A percentile compares a stretch with the other conserved stretches of the same genome.
These are phyloP conservation scores for Leccinum obscurum DNA, from an alignment of 768 basidiomycete genomes.

Conservation along the genomic window DNA sequence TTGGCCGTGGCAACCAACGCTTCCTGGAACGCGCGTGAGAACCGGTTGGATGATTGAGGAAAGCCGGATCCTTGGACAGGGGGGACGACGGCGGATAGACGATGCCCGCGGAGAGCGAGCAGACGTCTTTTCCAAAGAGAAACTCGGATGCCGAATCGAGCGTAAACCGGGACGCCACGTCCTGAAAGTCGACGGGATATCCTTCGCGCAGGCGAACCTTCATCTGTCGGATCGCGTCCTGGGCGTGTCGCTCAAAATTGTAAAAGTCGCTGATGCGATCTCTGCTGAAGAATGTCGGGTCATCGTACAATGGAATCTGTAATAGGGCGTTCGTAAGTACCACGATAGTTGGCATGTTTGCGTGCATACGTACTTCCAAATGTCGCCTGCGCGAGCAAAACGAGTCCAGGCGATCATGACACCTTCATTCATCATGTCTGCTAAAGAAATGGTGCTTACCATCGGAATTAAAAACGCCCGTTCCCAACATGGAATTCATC, in stretches of 20 bases:
- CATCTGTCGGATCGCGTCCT: conserved; percentile 34
- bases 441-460: conserved; percentile 19
- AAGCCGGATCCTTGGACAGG: conserved; percentile 21
- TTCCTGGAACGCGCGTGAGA: too few relatives aligned
- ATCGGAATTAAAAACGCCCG: conserved; percentile 44
- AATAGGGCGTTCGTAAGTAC: too few relatives aligned
- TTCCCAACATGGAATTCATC: conserved; percentile 34
- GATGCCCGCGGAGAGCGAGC: conserved; percentile 40
- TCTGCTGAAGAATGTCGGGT: conserved; percentile 42
- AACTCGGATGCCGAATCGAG: conserved; percentile 61
- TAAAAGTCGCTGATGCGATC: conserved; percentile 42
- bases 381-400: conserved; percentile 25
- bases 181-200: conserved; percentile 45
- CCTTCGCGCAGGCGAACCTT: conserved; percentile 36
- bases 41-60: conserved; percentile 3
- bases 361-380: conserved; percentile 38
- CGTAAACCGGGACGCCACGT: conserved; percentile 46
- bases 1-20: conserved; percentile 30
- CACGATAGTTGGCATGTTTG: too few relatives aligned
- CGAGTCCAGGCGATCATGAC: not conserved
- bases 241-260: conserved; percentile 39
- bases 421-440: not conserved
- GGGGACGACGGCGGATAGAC: conserved; percentile 30
- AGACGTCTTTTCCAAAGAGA: conserved; percentile 46
- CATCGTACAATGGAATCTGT: conserved; percentile 44